A percentile compares a stretch with the other conserved stretches of the same genome.
Evolutionary conservation across 495 filamentous ascomycete genomes (phyloP).

Genomic region (Durotheca rogersii): DNA sequence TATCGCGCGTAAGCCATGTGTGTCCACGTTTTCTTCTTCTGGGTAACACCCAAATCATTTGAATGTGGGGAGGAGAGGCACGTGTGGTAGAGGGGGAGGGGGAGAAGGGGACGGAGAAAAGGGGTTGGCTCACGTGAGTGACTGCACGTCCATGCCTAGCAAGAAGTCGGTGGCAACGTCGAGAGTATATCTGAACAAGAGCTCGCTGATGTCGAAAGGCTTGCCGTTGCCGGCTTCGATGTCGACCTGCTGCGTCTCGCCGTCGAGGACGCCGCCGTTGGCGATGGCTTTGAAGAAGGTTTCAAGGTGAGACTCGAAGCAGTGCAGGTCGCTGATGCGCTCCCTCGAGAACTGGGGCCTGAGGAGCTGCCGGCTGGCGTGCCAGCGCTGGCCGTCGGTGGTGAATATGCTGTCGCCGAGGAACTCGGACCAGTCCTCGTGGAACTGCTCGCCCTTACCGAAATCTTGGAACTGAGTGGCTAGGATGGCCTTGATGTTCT

Average conservation of each 20-base stretch:
- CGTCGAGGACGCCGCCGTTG: slow-evolving; percentile 54
- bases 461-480: slow-evolving; percentile 75
- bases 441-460: slow-evolving; percentile 71
- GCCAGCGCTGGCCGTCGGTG: slow-evolving; percentile 75
- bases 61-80: slow-evolving; percentile 42
- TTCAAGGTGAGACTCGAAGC: slow-evolving; percentile 75
- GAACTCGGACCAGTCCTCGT: slow-evolving; percentile 69
- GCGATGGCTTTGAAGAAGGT: slow-evolving; percentile 60
- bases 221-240: slow-evolving; percentile 48
- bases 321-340: slow-evolving; percentile 74
- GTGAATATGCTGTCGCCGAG: slow-evolving; percentile 79
- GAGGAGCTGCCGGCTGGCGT: slow-evolving; percentile 70
- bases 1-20: slow-evolving; percentile 7
- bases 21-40: too few relatives aligned
- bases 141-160: slow-evolving; percentile 73
- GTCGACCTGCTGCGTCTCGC: slow-evolving; percentile 45
- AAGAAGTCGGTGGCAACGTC: slow-evolving; percentile 85
- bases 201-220: slow-evolving; percentile 64
- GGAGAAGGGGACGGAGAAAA: neutral
- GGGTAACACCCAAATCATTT: slow-evolving; percentile 32
- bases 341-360: slow-evolving; percentile 83
- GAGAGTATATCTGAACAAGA: slow-evolving; percentile 80
- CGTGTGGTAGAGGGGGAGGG: neutral
- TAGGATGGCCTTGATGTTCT: slow-evolving; percentile 84
- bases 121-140: slow-evolving; percentile 49